phyloP scores from a whole-genome alignment of 1,139 yeast species.

The Taiozyma sp. region DNA sequence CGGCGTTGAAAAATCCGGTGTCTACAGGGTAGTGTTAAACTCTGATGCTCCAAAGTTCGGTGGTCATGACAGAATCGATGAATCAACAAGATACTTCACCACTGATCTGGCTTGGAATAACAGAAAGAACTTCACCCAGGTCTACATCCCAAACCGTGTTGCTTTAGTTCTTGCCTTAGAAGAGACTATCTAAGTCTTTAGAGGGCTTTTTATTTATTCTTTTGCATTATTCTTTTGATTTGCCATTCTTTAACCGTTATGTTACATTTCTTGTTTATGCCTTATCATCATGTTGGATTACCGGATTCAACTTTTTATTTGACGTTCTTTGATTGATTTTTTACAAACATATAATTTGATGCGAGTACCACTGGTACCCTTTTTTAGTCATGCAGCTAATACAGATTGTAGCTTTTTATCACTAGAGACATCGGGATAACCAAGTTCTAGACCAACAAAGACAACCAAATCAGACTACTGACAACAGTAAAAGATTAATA shows the following conservation, averaged over 20 bases:
- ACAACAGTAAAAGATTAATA: not conserved
- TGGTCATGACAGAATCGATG: constrained; percentile 74
- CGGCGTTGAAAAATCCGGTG: constrained; percentile 81
- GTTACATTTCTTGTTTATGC: not conserved
- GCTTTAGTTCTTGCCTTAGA: constrained; percentile 62
- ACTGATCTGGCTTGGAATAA: constrained; percentile 76
- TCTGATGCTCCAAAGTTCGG: constrained; percentile 72
- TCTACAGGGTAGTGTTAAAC: constrained; percentile 68
- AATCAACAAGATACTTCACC: constrained; percentile 54
- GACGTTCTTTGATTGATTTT: not conserved
- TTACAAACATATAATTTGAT: too few relatives aligned
- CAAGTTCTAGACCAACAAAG: not conserved
- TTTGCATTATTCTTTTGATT: not conserved
- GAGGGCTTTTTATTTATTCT: not conserved
- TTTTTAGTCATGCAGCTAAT: not conserved
- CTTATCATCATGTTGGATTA: not conserved
- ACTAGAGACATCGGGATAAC: too few relatives aligned
- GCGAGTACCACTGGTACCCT: not conserved
- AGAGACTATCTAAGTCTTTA: constrained; percentile 4
- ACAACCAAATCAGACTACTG: not conserved
- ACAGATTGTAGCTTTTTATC: too few relatives aligned
- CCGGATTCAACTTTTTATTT: not conserved
- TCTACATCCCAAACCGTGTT: constrained; percentile 80
- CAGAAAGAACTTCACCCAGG: constrained; percentile 70
- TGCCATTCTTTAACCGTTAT: not conserved